Evolutionary conservation across 768 basidiomycete genomes (phyloP), one percentile per base, ranked within the genome.

Genomic region (Aureoboletus auriporus): DNA sequence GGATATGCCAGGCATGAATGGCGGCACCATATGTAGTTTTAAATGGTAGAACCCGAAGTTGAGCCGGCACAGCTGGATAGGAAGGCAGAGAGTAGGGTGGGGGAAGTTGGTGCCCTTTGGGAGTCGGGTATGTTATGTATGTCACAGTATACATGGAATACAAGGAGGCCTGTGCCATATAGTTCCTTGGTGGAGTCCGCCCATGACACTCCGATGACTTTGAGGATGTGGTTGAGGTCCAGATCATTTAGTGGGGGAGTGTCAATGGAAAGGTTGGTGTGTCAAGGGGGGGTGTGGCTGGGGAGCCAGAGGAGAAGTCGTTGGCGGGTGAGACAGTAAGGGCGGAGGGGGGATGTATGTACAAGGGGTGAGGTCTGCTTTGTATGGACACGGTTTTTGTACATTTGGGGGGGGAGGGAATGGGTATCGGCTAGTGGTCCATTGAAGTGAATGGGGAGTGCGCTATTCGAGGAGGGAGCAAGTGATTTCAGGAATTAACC

Each of bases 1-100:
- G 44, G 0, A 70, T 59, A 52, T 80, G 76, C 77, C 76, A 80
- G 1, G 76, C 74, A 1, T 65, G 51, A 0, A 80, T 37, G 0
- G 69, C 73, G 4, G 55, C 53, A 0, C 75, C 23, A 42, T 74
- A n/a, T n/a, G n/a, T n/a, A 75, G 57, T 75, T 76, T 0, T 44
- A 34, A 0, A 78, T 54, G 1, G 72, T 63, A 12, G 48, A 51
- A 0, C 61, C 63, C 0, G 73, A 49, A 43, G 71, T 72, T 0
- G 64, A 28, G 0, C 72, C 72, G 0, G 67, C 68, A 1, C 63
- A 46, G 1, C n/a, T 54, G 0, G 71, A 36, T 0, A 73, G 50
- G 35, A 71, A 76, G 0, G 63, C 38, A 0, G 47, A 45, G 0
- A 78, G 28, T 0, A 76, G 39, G 1, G 37, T 28, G 1, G 51